Conservation (phyloP, 2,329 filamentous ascomycete genomes). For the Knoxdaviesia proteae region DNA sequence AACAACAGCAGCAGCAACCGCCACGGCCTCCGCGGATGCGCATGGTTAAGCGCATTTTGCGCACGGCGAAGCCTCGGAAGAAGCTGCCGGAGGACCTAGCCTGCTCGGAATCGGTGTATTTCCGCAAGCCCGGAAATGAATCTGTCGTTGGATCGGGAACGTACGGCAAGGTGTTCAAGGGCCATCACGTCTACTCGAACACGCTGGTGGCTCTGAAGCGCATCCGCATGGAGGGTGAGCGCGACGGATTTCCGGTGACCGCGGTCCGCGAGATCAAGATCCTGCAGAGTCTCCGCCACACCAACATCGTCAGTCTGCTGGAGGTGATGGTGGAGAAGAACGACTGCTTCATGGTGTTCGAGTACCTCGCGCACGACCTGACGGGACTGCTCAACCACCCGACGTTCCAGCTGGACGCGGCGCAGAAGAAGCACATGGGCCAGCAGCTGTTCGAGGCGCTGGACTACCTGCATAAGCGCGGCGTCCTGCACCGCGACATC, state of each 20-base stretch:
- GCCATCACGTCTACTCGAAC: slow-evolving; percentile 78
- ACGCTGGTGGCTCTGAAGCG: slow-evolving; percentile 69
- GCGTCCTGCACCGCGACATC: slow-evolving; percentile 93
- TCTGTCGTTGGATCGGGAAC: slow-evolving; percentile 91
- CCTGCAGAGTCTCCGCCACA: slow-evolving; percentile 65
- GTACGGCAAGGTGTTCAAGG: slow-evolving; percentile 90
- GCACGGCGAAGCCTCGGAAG: slow-evolving; percentile 50
- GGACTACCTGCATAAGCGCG: slow-evolving; percentile 77
- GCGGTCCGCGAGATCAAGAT: slow-evolving; percentile 82
- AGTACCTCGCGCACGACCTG: slow-evolving; percentile 89
- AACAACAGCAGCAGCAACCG: slow-evolving; percentile 4
- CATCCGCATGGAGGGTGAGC: slow-evolving; percentile 83
- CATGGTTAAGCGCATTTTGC: slow-evolving; percentile 46
- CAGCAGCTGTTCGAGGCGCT: slow-evolving; percentile 85
- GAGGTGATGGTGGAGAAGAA: slow-evolving; percentile 98
- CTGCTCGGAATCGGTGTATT: slow-evolving; percentile 75
- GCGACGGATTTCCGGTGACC: slow-evolving; percentile 78
- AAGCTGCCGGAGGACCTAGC: slow-evolving; percentile 51
- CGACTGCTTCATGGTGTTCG: slow-evolving; percentile 99
- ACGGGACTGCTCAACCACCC: slow-evolving; percentile 92
- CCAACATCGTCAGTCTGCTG: slow-evolving; percentile 62
- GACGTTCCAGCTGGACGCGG: slow-evolving; percentile 61
- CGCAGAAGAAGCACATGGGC: slow-evolving; percentile 83
- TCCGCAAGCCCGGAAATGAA: slow-evolving; percentile 88
- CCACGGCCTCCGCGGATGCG: slow-evolving; percentile 31